phyloP scores from a whole-genome alignment of 2,329 filamentous ascomycete species.

The Sporothrix sp. region DNA sequence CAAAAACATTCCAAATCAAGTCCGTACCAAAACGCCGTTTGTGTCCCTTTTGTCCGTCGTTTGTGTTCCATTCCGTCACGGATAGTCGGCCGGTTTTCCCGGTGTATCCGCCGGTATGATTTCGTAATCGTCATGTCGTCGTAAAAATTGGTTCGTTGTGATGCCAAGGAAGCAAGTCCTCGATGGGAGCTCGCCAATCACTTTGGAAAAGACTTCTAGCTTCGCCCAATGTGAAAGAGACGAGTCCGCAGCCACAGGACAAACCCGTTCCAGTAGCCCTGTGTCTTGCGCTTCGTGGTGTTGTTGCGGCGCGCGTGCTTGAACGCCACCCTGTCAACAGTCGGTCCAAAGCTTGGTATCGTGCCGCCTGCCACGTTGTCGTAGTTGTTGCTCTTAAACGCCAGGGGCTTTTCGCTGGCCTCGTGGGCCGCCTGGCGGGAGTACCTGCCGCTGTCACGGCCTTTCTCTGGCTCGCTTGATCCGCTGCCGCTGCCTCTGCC shows the following conservation, averaged over 20 bases:
- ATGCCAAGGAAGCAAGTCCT: no score
- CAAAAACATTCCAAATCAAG: no score
- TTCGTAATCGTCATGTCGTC: no score
- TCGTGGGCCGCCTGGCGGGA: conserved; percentile 12
- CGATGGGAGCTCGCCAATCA: no score
- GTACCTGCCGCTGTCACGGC: conserved; percentile 4
- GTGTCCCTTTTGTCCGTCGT: no score
- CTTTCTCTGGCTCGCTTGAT: conserved; percentile 14
- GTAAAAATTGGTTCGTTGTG: no score
- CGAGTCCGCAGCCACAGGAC: conserved; percentile 55
- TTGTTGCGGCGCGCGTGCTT: conserved; percentile 33
- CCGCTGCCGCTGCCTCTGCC: neutral
- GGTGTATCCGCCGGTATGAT: no score
- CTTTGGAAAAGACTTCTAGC: conserved; percentile 12
- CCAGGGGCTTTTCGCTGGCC: conserved; percentile 31
- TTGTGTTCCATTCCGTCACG: no score
- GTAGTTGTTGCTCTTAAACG: conserved; percentile 38
- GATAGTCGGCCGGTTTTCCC: no score
- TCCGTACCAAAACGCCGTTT: no score
- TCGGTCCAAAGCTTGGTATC: conserved; percentile 25
- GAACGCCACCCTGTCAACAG: conserved; percentile 36
- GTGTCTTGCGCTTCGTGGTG: conserved; percentile 50
- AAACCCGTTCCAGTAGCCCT: conserved; percentile 52
- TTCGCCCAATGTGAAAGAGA: conserved; percentile 27
- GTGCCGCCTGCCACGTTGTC: conserved; percentile 30